phyloP scores from a whole-genome alignment of 2,329 filamentous ascomycete genomes.

The Colletotrichum destructivum region DNA sequence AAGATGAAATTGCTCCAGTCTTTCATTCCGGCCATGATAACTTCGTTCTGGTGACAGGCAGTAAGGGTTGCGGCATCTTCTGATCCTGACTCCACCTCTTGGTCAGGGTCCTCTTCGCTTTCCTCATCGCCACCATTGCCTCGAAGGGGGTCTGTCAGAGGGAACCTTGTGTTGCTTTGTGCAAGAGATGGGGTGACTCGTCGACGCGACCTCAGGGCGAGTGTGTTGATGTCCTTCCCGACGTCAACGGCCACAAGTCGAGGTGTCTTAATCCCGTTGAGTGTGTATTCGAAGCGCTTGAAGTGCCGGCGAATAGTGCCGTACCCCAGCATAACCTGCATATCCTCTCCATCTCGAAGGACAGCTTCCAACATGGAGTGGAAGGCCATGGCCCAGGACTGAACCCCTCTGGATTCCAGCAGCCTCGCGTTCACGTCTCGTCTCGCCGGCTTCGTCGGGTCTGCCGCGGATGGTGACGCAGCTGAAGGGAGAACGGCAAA shows the following conservation, averaged over 20 bases:
- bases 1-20: slow-evolving; percentile 74
- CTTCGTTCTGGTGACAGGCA: not conserved
- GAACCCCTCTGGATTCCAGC: slow-evolving; percentile 35
- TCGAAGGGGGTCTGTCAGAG: slow-evolving; percentile 11
- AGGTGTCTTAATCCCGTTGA: slow-evolving; percentile 68
- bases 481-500: slow-evolving; percentile 52
- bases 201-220: slow-evolving; percentile 53
- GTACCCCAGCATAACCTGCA: slow-evolving; percentile 72
- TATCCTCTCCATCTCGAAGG: slow-evolving; percentile 73
- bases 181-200: not conserved
- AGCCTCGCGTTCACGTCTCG: slow-evolving; percentile 34
- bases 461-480: not conserved
- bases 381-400: slow-evolving; percentile 71
- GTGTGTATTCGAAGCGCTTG: slow-evolving; percentile 60
- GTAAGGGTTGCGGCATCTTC: slow-evolving; percentile 8
- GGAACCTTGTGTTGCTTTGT: not conserved
- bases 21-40: slow-evolving; percentile 51
- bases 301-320: slow-evolving; percentile 68
- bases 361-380: slow-evolving; percentile 69
- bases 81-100: slow-evolving; percentile 29
- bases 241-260: slow-evolving; percentile 70
- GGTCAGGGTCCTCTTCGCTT: slow-evolving; percentile 12
- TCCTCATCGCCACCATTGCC: slow-evolving; percentile 21
- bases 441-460: slow-evolving; percentile 6
- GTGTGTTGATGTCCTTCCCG: slow-evolving; percentile 64